phyloP scores from a whole-genome alignment of 257 asterid species.

The Datura wrightii region DNA sequence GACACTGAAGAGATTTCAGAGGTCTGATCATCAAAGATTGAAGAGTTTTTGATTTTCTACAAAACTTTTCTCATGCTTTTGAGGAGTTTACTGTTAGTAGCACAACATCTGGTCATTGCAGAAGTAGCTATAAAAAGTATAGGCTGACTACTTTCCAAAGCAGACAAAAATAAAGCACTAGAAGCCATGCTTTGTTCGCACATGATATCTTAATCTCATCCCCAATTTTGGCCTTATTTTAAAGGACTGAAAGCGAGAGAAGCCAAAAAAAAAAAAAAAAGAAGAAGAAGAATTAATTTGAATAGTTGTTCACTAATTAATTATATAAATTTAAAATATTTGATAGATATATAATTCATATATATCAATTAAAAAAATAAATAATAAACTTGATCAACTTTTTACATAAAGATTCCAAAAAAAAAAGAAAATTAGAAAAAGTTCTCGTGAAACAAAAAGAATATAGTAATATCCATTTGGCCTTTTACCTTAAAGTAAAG shows the following conservation, averaged over 20 bases:
- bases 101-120: conserved; percentile 16
- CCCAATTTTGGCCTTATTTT: conserved; percentile 33
- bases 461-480: conserved; percentile 1
- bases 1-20: conserved; percentile 36
- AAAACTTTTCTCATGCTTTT: conserved; percentile 1
- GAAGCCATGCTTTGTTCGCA: conserved; percentile 23
- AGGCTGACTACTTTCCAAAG: conserved; percentile 45
- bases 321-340: no score
- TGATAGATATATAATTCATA: no score
- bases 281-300: no score
- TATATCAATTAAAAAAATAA: no score
- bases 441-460: conserved; percentile 46
- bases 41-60: not conserved
- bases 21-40: conserved; percentile 29
- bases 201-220: not conserved
- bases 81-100: conserved; percentile 11
- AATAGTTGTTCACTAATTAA: no score
- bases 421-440: not conserved
- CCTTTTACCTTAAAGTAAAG: conserved; percentile 31
- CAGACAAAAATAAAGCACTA: conserved; percentile 37
- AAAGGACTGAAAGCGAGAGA: conserved; percentile 44
- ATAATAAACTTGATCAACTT: no score
- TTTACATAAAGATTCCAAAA: no score
- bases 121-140: conserved; percentile 34
- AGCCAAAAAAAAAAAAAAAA: not conserved